phyloP scores from a whole-genome alignment of 306 rosid species.

The Prunus mira region DNA sequence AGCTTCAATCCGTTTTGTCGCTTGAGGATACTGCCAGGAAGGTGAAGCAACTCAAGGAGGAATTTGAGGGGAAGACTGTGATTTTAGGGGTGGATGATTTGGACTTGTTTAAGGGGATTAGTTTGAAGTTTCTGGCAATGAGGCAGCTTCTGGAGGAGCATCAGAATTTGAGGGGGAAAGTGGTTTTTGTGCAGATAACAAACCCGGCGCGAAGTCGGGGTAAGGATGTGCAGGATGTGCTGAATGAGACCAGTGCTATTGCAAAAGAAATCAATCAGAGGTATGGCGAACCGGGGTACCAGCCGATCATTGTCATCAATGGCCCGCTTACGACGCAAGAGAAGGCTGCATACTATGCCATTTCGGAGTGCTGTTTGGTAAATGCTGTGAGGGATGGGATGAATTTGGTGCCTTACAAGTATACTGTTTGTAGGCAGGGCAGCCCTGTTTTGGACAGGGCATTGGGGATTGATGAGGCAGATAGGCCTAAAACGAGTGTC shows the following conservation, averaged over 20 bases:
- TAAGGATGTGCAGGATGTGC: conserved; percentile 60
- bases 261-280: conserved; percentile 44
- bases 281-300: conserved; percentile 39
- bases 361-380: conserved; percentile 61
- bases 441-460: conserved; percentile 44
- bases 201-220: conserved; percentile 68
- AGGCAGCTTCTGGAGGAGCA: conserved; percentile 43
- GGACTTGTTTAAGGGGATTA: conserved; percentile 72
- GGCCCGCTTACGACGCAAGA: conserved; percentile 45
- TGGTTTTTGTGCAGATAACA: conserved; percentile 64
- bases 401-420: conserved; percentile 70
- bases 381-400: conserved; percentile 77
- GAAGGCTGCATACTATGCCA: conserved; percentile 54
- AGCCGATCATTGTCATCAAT: conserved; percentile 44
- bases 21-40: conserved; percentile 27
- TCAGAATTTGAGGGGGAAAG: conserved; percentile 31
- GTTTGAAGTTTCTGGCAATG: conserved; percentile 67
- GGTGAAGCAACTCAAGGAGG: conserved; percentile 37
- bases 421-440: conserved; percentile 69
- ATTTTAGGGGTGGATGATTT: conserved; percentile 67
- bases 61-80: conserved; percentile 44
- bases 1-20: conserved; percentile 40
- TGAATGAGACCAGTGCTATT: conserved; percentile 41
- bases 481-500: conserved; percentile 39
- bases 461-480: conserved; percentile 16